phyloP scores from a whole-genome alignment of 768 basidiomycete species.

The Punctularia strigosozonata region DNA sequence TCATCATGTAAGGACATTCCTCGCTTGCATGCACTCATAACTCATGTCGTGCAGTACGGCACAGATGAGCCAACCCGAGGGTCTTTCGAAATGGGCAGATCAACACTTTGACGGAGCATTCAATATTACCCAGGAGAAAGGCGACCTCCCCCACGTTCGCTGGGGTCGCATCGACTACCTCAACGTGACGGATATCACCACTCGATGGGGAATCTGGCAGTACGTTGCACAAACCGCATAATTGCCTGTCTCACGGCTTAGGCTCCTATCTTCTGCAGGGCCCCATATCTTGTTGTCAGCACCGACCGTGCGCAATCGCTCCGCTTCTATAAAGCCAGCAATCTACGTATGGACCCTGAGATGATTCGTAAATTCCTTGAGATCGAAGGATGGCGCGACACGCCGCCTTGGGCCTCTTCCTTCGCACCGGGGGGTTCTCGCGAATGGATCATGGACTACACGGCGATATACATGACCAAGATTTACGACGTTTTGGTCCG shows the following conservation, averaged over 20 bases:
- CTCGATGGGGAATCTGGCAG: conserved; percentile 83
- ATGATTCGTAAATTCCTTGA: conserved; percentile 55
- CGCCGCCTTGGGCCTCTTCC: conserved; percentile 54
- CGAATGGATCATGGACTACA: conserved; percentile 54
- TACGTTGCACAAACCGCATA: conserved; percentile 24
- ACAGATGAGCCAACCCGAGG: conserved; percentile 37
- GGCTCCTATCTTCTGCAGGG: conserved; percentile 29
- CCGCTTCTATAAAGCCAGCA: conserved; percentile 66
- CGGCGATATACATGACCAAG: conserved; percentile 36
- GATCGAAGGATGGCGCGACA: conserved; percentile 47
- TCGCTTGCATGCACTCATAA: neutral
- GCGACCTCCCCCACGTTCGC: conserved; percentile 58
- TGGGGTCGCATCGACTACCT: conserved; percentile 87
- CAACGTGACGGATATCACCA: conserved; percentile 72
- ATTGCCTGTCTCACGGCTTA: conserved; percentile 1
- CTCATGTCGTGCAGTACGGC: conserved; percentile 31
- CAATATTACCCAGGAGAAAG: conserved; percentile 45
- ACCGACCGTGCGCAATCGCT: conserved; percentile 64
- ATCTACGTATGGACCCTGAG: conserved; percentile 48
- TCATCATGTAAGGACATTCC: conserved; percentile 49
- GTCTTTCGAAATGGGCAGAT: conserved; percentile 61
- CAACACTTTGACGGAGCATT: conserved; percentile 63
- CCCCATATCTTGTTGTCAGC: conserved; percentile 62
- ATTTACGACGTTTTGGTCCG: conserved; percentile 38
- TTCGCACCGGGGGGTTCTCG: conserved; percentile 61